These are phyloP conservation scores for Fusarium fujikuroi DNA, from an alignment of 2,329 filamentous ascomycete species.

Conservation along the genomic window DNA sequence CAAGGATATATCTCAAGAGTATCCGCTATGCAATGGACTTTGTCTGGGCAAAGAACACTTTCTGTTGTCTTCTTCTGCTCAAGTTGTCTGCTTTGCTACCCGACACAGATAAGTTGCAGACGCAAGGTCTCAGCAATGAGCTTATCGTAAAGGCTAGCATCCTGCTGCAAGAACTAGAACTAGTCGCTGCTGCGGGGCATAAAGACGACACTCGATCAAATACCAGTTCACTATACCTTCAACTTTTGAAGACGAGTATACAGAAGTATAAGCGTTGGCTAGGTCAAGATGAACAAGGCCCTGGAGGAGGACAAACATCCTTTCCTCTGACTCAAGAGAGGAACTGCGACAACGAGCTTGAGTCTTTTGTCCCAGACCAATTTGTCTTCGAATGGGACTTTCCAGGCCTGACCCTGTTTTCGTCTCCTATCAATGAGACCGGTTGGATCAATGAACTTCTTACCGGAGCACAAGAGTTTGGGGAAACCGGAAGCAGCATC, in stretches of 20 bases:
- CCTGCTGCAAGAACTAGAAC: not conserved
- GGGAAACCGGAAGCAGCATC: conserved; percentile 7
- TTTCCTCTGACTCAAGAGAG: not conserved
- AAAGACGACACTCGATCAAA: conserved; percentile 11
- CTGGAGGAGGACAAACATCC: rapidly evolving
- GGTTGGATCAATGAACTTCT: conserved; percentile 15
- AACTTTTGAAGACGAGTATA: conserved; percentile 9
- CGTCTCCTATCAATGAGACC: conserved; percentile 4
- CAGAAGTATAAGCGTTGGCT: conserved; percentile 19
- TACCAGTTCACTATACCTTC: conserved; percentile 1
- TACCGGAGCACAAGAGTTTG: conserved; percentile 2
- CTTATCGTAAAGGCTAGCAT: not conserved
- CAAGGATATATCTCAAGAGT: conserved; percentile 12
- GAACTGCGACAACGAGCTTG: not conserved
- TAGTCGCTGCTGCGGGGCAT: not conserved
- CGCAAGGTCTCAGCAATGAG: not conserved
- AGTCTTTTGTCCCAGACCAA: conserved; percentile 14
- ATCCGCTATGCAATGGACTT: conserved; percentile 22
- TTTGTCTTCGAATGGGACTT: conserved; percentile 28
- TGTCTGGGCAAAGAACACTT: conserved; percentile 17
- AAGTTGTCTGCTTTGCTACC: conserved; percentile 5
- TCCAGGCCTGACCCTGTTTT: conserved; percentile 3
- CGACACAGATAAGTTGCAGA: not conserved
- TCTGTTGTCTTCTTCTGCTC: conserved; percentile 12
- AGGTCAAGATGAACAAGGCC: not conserved